A percentile compares a stretch with the other conserved stretches of the same genome.
These are phyloP conservation scores for Macrotyloma uniflorum DNA, from an alignment of 306 rosid genomes.

Conservation along the genomic window DNA sequence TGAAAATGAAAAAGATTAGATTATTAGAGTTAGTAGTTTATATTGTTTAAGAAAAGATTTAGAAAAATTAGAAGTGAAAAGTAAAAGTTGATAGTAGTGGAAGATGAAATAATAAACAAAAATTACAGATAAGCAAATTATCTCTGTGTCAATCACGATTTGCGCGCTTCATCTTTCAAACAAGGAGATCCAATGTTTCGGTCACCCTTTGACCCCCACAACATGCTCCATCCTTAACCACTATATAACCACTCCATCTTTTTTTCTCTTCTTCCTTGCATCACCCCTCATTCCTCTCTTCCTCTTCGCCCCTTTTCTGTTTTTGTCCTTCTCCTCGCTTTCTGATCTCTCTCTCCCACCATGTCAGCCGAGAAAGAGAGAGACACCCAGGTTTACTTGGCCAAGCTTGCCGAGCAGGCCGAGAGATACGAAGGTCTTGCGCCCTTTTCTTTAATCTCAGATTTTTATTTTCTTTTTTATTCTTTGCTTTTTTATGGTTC, in stretches of 20 bases:
- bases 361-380: constrained; percentile 89
- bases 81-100: too few species aligned
- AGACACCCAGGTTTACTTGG: constrained; percentile 92
- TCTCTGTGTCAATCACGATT: constrained; percentile 41
- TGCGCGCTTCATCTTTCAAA: constrained; percentile 66
- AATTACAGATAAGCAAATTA: not conserved
- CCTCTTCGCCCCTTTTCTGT: not conserved
- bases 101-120: not conserved
- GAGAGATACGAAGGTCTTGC: constrained; percentile 83
- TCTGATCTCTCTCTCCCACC: constrained; percentile 57
- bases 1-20: too few species aligned
- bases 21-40: too few species aligned
- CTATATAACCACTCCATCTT: constrained; percentile 44
- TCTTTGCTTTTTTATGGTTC: not conserved
- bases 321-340: not conserved
- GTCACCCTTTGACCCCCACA: constrained; percentile 48
- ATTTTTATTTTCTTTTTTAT: not conserved
- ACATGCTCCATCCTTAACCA: constrained; percentile 56
- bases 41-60: too few species aligned
- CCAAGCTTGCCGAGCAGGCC: constrained; percentile 96
- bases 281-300: not conserved
- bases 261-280: constrained; percentile 47
- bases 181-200: constrained; percentile 52
- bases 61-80: too few species aligned
- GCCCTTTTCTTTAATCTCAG: too few species aligned